Evolutionary conservation across 2,329 filamentous ascomycete genomes (phyloP), one percentile per base, ranked within the genome.

Genomic region (Beauveria sp.): DNA sequence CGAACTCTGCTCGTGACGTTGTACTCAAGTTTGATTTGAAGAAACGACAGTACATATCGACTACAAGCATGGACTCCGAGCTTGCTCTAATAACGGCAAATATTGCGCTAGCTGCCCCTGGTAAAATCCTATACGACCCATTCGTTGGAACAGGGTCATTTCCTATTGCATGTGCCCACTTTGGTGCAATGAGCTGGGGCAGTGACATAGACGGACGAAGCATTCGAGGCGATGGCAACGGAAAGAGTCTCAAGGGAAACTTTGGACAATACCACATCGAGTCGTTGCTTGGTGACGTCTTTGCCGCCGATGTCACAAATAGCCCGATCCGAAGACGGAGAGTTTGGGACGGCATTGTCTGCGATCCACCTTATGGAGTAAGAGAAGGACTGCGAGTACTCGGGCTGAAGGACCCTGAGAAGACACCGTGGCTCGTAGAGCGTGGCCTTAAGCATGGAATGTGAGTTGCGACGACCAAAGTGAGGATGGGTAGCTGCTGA

Each of bases 141-240:
- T 99, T 99, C 70, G 92, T 95, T 63, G 95, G 95, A 5, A 98
- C 95, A 0, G 95, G 93, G 5, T 93, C 91, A 59, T 98, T 99
- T 70, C 89, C 91, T 1, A 79, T 99, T 26, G 91, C 95, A 0
- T 93, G 90, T 67, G 89, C 93, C 1, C 89, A 96, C 73, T 97
- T 96, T 69, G 95, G 95, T 1, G 91, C 93, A 1, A 72, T 89
- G 16, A 86, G 87, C 0, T 88, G 91, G 70, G 95, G 95, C 5
- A 93, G 90, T 67, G 95, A 99, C 73, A 96, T 99, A 63, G 95
- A 99, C 72, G 92, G 92, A 1, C 84, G 95, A 18, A 92, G 88
- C 67, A 91, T 98, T 58, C 82, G 93, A 49, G 93, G 93, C 1
- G 83, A 86, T 62, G 81, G 75, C n/a, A 75, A 73, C 1, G 77